Conservation (phyloP, 345 rosid species). For the Barbarea vulgaris region DNA sequence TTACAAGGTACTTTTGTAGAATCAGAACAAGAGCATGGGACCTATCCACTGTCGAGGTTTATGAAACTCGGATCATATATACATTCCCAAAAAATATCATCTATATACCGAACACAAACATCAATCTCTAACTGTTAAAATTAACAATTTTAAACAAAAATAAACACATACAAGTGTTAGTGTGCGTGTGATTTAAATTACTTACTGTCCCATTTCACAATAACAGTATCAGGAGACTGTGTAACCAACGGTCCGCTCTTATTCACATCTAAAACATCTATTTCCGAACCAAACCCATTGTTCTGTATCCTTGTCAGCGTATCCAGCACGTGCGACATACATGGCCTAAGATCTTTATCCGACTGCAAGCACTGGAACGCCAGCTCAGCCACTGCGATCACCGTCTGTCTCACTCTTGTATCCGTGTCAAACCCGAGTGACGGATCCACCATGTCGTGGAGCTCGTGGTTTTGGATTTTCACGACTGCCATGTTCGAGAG, state of each 20-base stretch:
- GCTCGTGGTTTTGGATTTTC: constrained; percentile 62
- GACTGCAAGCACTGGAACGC: constrained; percentile 81
- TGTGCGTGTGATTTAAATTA: constrained; percentile 13
- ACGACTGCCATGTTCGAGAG: constrained; percentile 71
- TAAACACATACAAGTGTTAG: constrained; percentile 30
- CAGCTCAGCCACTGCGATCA: constrained; percentile 74
- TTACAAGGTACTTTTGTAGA: not conserved
- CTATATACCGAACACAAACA: constrained; percentile 17
- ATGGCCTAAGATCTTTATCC: constrained; percentile 72
- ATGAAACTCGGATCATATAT: constrained; percentile 26
- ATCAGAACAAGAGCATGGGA: not conserved
- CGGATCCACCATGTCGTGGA: constrained; percentile 73
- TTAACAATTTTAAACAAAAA: not conserved
- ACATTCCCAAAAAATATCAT: constrained; percentile 31
- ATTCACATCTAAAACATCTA: constrained; percentile 47
- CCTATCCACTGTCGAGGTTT: not conserved
- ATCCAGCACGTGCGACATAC: constrained; percentile 59
- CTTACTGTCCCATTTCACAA: constrained; percentile 56
- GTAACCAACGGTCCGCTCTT: constrained; percentile 41
- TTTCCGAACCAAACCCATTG: constrained; percentile 22
- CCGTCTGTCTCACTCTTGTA: constrained; percentile 46
- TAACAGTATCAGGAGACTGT: constrained; percentile 60
- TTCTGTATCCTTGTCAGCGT: constrained; percentile 49
- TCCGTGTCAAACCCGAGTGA: constrained; percentile 73
- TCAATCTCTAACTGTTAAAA: constrained; percentile 26